Evolutionary conservation across 352 stramenopile genomes (phyloP).

Genomic region (Phytophthora syringae): DNA sequence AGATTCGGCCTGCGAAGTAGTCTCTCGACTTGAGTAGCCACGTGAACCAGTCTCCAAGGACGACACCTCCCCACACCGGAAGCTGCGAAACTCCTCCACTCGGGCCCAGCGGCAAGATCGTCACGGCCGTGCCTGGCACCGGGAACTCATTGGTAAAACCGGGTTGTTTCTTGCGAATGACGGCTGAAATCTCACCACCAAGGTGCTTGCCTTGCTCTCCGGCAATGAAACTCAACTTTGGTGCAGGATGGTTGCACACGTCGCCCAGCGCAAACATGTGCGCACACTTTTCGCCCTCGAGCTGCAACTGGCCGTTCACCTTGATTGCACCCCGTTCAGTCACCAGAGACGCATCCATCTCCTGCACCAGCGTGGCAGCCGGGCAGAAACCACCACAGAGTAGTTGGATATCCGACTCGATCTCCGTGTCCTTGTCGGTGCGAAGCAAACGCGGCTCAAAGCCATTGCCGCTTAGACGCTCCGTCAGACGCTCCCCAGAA

Average conservation of each 20-base stretch:
- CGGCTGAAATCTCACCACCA: constrained; percentile 29
- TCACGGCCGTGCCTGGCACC: constrained; percentile 7
- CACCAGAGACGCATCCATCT: constrained; percentile 55
- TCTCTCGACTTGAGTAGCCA: background rate
- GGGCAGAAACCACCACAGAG: constrained; percentile 51
- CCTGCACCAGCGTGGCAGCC: constrained; percentile 35
- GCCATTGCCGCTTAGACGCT: background rate
- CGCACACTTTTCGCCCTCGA: constrained; percentile 48
- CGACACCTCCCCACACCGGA: background rate
- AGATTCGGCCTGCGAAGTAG: background rate
- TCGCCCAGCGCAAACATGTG: constrained; percentile 69
- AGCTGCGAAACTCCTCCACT: background rate
- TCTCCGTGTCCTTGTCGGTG: constrained; percentile 57
- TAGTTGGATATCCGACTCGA: constrained; percentile 67
- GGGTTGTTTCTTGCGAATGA: constrained; percentile 29
- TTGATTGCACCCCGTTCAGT: constrained; percentile 45
- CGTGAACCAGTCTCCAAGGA: background rate
- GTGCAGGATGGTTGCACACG: constrained; percentile 50
- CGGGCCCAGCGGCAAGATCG: background rate
- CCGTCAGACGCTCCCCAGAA: constrained; percentile 53
- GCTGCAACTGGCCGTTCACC: constrained; percentile 57
- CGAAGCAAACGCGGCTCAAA: constrained; percentile 51
- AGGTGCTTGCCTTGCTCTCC: constrained; percentile 51
- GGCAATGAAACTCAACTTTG: constrained; percentile 55
- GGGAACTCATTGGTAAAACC: constrained; percentile 39